Evolutionary conservation across 345 rosid species (phyloP), one percentile per base, ranked within the genome.

Genomic region (Eucalyptus cloeziana): DNA sequence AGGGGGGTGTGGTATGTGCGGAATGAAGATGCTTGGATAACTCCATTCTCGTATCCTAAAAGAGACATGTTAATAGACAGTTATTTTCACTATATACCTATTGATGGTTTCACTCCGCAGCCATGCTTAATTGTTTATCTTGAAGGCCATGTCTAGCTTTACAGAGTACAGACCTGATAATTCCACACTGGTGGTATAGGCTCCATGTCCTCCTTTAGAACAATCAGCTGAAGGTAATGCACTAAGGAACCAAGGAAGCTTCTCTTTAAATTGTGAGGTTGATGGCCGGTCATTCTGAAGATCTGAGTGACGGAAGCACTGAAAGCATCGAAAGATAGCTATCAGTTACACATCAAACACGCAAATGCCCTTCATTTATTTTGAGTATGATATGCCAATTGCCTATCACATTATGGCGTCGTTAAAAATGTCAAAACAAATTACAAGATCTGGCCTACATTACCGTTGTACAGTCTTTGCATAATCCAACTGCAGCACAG

Each of bases 391-490:
- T 76, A 76, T 76, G 47, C 47, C 85, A 76, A 76, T 76, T 86
- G 45, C 64, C 67, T 86, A 21, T 21, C 47, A 76, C 47, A 40
- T 76, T 37, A 22, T 40, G 43, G 85, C 30, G 3, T 22, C 49
- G 43, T 86, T 43, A 90, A 87, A 86, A 45, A 87, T 80, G 22
- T 30, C 43, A 49, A 43, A 83, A 87, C 76, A 51, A 83, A 62
- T 81, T 31, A 64, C 54, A 71, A 89, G 24, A 62, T 49, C 87
- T 62, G 79, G 86, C 25, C 60, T 49, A 43, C 56, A 86, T 94
- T 96, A 98, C 99, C 95, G 99, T 98, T 62, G 99, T 98, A 90
- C 99, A 98, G 85, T 98, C 99, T 94, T 96, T 95, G 95, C 99
- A 98, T 19, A 91, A 93, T 93, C 95, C 99, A 91, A 92, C 92